phyloP scores from a whole-genome alignment of 345 rosid genomes.

The Isatis tinctoria region DNA sequence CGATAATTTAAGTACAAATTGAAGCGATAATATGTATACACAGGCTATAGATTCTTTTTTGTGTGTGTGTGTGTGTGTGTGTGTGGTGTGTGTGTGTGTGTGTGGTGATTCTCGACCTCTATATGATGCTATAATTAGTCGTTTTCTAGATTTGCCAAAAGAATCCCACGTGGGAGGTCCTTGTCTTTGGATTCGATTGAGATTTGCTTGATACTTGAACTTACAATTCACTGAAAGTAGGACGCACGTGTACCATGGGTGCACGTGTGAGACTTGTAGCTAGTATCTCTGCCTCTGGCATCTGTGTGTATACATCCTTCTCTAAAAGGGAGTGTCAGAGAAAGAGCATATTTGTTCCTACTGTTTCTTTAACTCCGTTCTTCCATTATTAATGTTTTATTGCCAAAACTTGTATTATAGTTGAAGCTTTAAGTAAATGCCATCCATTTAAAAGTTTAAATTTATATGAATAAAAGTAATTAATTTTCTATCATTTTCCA shows the following conservation, averaged over 20 bases:
- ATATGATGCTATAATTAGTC: constrained; percentile 21
- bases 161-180: constrained; percentile 30
- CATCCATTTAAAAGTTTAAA: not conserved
- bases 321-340: constrained; percentile 24
- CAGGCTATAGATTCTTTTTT: not conserved
- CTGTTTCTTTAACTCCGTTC: constrained; percentile 10
- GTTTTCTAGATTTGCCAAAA: constrained; percentile 20
- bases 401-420: not conserved
- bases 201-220: constrained; percentile 30
- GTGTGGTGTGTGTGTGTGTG: not conserved
- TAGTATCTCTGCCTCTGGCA: constrained; percentile 12
- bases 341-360: constrained; percentile 34
- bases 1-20: not conserved
- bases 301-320: constrained; percentile 10
- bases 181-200: constrained; percentile 32
- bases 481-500: too few relatives aligned
- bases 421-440: not conserved
- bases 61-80: not conserved
- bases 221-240: constrained; percentile 25
- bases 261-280: constrained; percentile 23
- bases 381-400: not conserved
- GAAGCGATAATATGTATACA: constrained; percentile 5
- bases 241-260: constrained; percentile 24
- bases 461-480: not conserved
- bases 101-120: not conserved